Base-by-base conservation (phyloP, 495 filamentous ascomycete genomes). In the Penicillium alfredii region DNA sequence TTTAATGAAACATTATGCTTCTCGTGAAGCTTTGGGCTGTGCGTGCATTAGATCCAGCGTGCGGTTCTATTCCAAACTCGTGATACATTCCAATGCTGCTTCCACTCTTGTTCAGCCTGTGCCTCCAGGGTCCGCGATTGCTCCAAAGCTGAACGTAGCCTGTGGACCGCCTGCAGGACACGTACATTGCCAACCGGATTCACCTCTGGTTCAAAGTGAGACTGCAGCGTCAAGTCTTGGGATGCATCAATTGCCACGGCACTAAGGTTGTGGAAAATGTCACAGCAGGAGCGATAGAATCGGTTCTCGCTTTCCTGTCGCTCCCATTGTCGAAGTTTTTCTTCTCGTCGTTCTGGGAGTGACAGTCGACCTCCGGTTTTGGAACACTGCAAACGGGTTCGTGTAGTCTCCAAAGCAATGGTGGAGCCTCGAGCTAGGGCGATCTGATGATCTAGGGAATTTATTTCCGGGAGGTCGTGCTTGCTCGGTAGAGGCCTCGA, bases 331-430 rank as follows among this genome's bases (percentile, higher is more conserved):
- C 21, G 14, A 6, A 40, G 27, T 22, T 37, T 40, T 33, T 33
- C 26, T 4, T 34, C 11, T 12, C 22, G 34, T 20, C 37, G 12
- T 11, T 46, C 26, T n/a, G 28, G 12, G 1, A 39, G 21, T 15
- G 43, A 34, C 12, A 36, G 10, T 15, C 17, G 10, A 7, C 10
- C 22, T n/a, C 12, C 11, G 5, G 9, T 8, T 24, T 46, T 46
- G 9, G 32, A 46, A 13, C 13, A 6, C 18, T 26, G 31, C 8
- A 46, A 28, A 4, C 43, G 43, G 9, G 13, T 12, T 3, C 38
- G 32, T 8, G 43, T 46, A 23, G 30, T 40, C 26, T 46, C 43
- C 12, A 46, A 31, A 6, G 43, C 37, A 2, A 46, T 46, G 12
- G 29, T 44, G 16, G 40, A 36, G 8, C 40, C 40, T 29, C 27